phyloP scores from a whole-genome alignment of 2,329 filamentous ascomycete species.

The Apiospora phragmitis region DNA sequence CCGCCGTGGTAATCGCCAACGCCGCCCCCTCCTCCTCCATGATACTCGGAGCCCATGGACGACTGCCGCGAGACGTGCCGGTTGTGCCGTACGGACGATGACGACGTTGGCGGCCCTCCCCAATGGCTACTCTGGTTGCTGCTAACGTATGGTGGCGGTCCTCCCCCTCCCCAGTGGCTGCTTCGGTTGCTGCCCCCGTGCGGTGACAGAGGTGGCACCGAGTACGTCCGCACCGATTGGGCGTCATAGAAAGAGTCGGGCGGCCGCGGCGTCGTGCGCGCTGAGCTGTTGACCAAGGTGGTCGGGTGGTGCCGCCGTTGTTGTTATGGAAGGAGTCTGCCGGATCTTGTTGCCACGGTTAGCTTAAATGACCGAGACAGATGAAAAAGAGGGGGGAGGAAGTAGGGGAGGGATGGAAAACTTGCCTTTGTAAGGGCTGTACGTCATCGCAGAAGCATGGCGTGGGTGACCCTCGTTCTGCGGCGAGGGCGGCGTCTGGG shows the following conservation, averaged over 20 bases:
- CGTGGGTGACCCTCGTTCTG: background rate
- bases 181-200: background rate
- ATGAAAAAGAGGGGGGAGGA: background rate
- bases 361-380: background rate
- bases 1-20: background rate
- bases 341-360: background rate
- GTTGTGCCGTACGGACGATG: background rate
- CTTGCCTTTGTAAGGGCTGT: constrained; percentile 5
- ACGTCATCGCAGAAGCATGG: background rate
- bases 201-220: background rate
- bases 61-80: background rate
- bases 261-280: background rate
- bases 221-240: background rate
- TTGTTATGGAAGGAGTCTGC: background rate
- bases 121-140: background rate
- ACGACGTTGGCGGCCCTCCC: background rate
- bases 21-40: too few relatives aligned
- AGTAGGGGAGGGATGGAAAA: background rate
- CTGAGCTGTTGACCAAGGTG: background rate
- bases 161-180: background rate
- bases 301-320: background rate
- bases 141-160: too few relatives aligned
- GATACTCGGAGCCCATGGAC: background rate
- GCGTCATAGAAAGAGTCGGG: background rate
- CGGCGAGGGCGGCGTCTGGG: background rate